A percentile compares a stretch with the other conserved stretches of the same genome.
These are phyloP conservation scores for Crithidia bombi DNA, from an alignment of 208 protist genomes.

Conservation along the genomic window DNA sequence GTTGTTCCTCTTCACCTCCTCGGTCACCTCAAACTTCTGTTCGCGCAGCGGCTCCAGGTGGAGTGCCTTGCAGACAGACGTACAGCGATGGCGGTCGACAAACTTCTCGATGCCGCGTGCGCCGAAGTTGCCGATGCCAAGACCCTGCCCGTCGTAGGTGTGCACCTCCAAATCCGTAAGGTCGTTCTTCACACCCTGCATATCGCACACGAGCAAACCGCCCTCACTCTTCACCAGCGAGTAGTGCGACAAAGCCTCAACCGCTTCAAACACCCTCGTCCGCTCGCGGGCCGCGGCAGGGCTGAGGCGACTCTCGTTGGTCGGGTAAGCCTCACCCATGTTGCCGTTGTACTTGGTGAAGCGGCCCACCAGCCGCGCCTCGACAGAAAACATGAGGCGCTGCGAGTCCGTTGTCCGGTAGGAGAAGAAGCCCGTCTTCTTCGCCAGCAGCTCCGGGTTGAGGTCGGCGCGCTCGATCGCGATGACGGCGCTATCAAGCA, in stretches of 20 bases:
- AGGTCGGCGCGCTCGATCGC: constrained; percentile 47
- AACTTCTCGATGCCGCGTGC: constrained; percentile 61
- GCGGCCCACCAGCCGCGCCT: constrained; percentile 58
- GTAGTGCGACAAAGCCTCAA: constrained; percentile 86
- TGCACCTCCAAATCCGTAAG: constrained; percentile 83
- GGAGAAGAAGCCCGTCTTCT: constrained; percentile 68
- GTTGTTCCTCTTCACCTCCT: constrained; percentile 20
- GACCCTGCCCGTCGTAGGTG: constrained; percentile 57
- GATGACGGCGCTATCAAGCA: constrained; percentile 48
- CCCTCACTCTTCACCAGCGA: constrained; percentile 55
- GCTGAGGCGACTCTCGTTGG: constrained; percentile 48
- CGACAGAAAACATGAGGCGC: constrained; percentile 66
- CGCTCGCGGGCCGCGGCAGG: constrained; percentile 29
- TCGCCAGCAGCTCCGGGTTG: constrained; percentile 38
- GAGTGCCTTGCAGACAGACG: constrained; percentile 51
- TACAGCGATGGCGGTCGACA: constrained; percentile 55
- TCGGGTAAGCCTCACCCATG: constrained; percentile 61
- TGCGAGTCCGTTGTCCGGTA: constrained; percentile 61
- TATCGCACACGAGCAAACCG: constrained; percentile 65
- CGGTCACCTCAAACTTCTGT: constrained; percentile 17
- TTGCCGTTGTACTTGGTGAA: constrained; percentile 91
- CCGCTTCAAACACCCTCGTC: constrained; percentile 54
- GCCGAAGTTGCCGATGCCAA: constrained; percentile 76
- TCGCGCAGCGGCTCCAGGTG: constrained; percentile 33
- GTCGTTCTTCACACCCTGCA: constrained; percentile 65